These are phyloP conservation scores for Cutaneotrichosporon cavernicola DNA, from an alignment of 1,284 basidiomycete species.

Conservation along the genomic window DNA sequence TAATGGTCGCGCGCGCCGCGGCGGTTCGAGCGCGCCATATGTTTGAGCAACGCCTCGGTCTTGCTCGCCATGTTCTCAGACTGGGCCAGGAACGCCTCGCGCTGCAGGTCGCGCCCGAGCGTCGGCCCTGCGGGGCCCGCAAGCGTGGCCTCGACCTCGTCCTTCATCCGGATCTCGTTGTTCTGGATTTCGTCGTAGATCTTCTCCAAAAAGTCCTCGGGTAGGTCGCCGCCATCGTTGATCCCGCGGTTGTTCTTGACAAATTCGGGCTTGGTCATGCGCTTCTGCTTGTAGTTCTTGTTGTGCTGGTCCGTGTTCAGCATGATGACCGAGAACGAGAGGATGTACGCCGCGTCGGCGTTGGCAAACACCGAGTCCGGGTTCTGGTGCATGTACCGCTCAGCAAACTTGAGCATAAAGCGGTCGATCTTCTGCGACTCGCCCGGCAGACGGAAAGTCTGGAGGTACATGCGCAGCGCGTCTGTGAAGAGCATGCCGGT, in stretches of 20 bases:
- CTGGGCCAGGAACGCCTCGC: constrained; percentile 89
- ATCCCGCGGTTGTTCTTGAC: constrained; percentile 91
- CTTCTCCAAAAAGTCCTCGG: constrained; percentile 71
- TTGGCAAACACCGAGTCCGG: constrained; percentile 73
- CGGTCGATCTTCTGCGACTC: constrained; percentile 97
- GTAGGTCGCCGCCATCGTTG: constrained; percentile 82
- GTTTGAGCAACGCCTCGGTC: constrained; percentile 90
- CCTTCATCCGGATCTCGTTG: constrained; percentile 97
- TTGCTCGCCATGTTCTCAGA: constrained; percentile 93
- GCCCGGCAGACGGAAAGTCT: constrained; percentile 90
- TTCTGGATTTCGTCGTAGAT: constrained; percentile 86
- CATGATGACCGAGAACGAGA: constrained; percentile 90
- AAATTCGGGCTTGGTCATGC: constrained; percentile 89
- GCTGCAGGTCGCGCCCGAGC: constrained; percentile 87
- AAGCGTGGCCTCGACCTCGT: constrained; percentile 70
- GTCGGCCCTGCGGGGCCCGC: constrained; percentile 67
- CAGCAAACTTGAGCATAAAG: constrained; percentile 98
- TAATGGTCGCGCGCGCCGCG: constrained; percentile 71
- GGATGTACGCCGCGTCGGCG: constrained; percentile 82
- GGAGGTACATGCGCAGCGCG: constrained; percentile 80
- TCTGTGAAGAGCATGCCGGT: constrained; percentile 76
- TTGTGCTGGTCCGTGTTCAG: constrained; percentile 95
- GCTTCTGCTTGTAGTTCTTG: constrained; percentile 79
- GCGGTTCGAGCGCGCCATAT: constrained; percentile 82
- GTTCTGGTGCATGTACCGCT: constrained; percentile 87